Base-by-base conservation (phyloP, 495 filamentous ascomycete genomes). In the Daldinia bambusicola region DNA sequence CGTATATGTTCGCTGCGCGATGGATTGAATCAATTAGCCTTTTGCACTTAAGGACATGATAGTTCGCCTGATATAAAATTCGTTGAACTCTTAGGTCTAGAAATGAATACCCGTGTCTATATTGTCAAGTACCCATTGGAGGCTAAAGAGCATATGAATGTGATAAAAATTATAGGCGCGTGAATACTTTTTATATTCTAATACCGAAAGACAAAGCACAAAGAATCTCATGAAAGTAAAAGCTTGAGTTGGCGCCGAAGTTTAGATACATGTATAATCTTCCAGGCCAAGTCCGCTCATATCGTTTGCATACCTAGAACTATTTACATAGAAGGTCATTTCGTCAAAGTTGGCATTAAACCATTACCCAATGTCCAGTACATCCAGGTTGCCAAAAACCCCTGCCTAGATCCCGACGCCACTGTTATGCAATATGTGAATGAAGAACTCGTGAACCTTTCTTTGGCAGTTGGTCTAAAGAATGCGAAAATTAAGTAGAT, bases 311-410 rank as follows among this genome's bases (percentile, higher is more conserved):
- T 50, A 32, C 55, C 26, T 62, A 51, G 18, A 68, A 61, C 8
- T 61, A 50, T 62, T 12, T 68, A 68, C 58, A 61, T 36, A 1
- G 36, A 67, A 67, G 26, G 38, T 14, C 16, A 67, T 20, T 61
- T 61, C 51, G 51, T 48, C 40, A 40, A 50, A 32, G 56, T 9
- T 60, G 40, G 13, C 37, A 20, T 52, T 3, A 32, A 53, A 18
- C 18, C 31, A 12, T 36, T 48, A 20, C 18, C 7, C 36, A 22
- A 48, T 2, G 10, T 48, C 43, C 18, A 22, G 9, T 9, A 48
- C 9, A 20, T 9, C 6, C 0, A 5, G 9, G 9, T 4, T 9
- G 18, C 6, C 18, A 12, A 9, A 22, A 20, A 9, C 43, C 43
- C 2, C 18, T 22, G 22, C 2, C 20, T 9, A 12, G 16, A 48